A percentile compares a stretch with the other conserved stretches of the same genome.
These are phyloP conservation scores for Cladosporium sp. DNA, from an alignment of 2,329 filamentous ascomycete genomes.

Conservation along the genomic window DNA sequence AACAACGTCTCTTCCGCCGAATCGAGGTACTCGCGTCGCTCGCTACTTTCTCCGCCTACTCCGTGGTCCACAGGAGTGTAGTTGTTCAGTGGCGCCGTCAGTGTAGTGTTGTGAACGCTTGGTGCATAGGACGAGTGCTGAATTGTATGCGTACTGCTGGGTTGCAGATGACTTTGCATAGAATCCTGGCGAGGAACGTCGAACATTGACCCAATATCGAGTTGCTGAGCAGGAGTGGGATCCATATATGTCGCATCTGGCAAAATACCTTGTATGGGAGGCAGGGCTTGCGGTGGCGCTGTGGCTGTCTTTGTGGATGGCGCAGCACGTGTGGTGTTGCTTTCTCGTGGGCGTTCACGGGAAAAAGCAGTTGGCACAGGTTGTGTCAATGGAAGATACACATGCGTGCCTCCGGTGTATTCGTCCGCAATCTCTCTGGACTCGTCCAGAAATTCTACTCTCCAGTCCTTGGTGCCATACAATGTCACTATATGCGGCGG, in stretches of 20 bases:
- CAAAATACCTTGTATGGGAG: slow-evolving; percentile 48
- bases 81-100: not conserved
- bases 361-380: slow-evolving; percentile 29
- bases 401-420: slow-evolving; percentile 72
- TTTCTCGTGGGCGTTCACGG: slow-evolving; percentile 23
- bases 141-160: slow-evolving; percentile 21
- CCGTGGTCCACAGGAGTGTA: not conserved
- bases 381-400: slow-evolving; percentile 54
- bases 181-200: slow-evolving; percentile 30
- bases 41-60: slow-evolving; percentile 24
- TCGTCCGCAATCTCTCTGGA: slow-evolving; percentile 86
- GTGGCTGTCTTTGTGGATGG: slow-evolving; percentile 25
- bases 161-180: slow-evolving; percentile 25
- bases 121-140: slow-evolving; percentile 19
- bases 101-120: slow-evolving; percentile 16
- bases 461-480: slow-evolving; percentile 59
- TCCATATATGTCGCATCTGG: slow-evolving; percentile 39
- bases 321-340: not conserved
- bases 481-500: slow-evolving; percentile 57
- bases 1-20: slow-evolving; percentile 76
- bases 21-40: slow-evolving; percentile 61
- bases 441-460: slow-evolving; percentile 79
- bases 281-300: slow-evolving; percentile 46
- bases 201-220: slow-evolving; percentile 36
- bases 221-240: slow-evolving; percentile 14